Conservation (phyloP, 352 stramenopile genomes). For the Phytopythium delawarense region DNA sequence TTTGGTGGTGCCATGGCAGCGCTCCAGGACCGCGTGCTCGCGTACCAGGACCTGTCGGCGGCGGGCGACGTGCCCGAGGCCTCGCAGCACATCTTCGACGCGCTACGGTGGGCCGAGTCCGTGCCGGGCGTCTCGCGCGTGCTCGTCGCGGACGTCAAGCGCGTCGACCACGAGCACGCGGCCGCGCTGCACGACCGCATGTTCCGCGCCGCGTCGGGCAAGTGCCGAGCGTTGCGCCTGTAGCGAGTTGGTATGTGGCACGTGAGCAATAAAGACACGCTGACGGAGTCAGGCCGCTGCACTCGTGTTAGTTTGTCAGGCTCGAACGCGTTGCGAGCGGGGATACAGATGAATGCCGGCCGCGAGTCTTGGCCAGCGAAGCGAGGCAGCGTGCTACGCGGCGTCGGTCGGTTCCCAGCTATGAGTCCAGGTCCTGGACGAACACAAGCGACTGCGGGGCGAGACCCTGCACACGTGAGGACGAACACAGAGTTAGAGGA, state of each 20-base stretch:
- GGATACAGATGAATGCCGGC: background rate
- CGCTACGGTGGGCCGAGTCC: slow-evolving; percentile 80
- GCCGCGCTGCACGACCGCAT: slow-evolving; percentile 80
- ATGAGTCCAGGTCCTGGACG: slow-evolving; percentile 83
- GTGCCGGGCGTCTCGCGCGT: slow-evolving; percentile 65
- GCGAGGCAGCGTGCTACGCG: background rate
- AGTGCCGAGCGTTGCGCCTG: slow-evolving; percentile 43
- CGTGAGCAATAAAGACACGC: background rate
- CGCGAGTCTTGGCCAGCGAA: background rate
- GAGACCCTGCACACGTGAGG: slow-evolving; percentile 37
- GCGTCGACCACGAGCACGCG: slow-evolving; percentile 56
- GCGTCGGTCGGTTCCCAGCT: slow-evolving; percentile 5
- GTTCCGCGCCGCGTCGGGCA: slow-evolving; percentile 78
- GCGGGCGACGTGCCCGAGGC: slow-evolving; percentile 63
- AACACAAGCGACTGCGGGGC: slow-evolving; percentile 73
- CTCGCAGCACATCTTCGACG: slow-evolving; percentile 78
- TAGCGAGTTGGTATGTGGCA: slow-evolving; percentile 15
- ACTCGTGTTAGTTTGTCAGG: background rate
- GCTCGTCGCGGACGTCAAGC: slow-evolving; percentile 55
- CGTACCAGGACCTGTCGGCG: slow-evolving; percentile 79
- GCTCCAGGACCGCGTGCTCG: slow-evolving; percentile 46
- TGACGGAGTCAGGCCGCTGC: background rate
- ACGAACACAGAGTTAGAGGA: background rate
- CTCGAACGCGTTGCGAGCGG: background rate
- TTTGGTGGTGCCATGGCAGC: slow-evolving; percentile 52